Base-by-base conservation (phyloP, 257 asterid species). In the Scutellaria minor region DNA sequence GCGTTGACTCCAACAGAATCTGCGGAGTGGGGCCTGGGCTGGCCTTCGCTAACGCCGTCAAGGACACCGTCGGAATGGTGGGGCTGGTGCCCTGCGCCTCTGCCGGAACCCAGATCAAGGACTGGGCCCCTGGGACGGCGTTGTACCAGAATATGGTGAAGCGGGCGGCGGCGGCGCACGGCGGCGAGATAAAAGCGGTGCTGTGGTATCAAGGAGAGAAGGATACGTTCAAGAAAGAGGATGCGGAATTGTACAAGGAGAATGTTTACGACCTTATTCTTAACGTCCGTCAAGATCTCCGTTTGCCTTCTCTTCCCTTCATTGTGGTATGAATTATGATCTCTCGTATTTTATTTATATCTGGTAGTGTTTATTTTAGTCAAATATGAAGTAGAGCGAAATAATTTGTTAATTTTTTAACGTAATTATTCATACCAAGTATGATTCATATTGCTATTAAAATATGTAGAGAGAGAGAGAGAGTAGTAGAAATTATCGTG, bases 161-260 rank as follows among this genome's bases (percentile, higher is more conserved):
- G 82, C 83, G 97, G 41, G 91, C 89, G 42, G 78, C 60, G 60
- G 78, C 87, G 51, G 74, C 55, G 66, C 45, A 37, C 15, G 81
- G 72, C 37, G 88, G 82, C 0, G 93, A 78, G 20, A 80, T 91
- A 10, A 86, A 79, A 88, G 96, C 89, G 42, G 0, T 91, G 84
- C 74, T 89, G 48, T 89, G 96, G 96, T 92, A 85, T 54, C 96
- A 92, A 76, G 97, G 97, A 44, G 97, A 89, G 88, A 89, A 91
- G 58, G 97, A 92, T 73, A 70, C 97, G 46, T 57, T 45, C 68
- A 76, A 85, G 51, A 75, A 81, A 73, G 80, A 71, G 6, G 83
- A 83, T 6, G 92, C 88, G 0, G 89, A 83, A 1, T 40, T 74
- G 27, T 92, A 92, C 20, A 72, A 76, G 80, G 88, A 80, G 68